Evolutionary conservation across 805 yeast genomes (phyloP).

Genomic region (Candida mattraensis): DNA sequence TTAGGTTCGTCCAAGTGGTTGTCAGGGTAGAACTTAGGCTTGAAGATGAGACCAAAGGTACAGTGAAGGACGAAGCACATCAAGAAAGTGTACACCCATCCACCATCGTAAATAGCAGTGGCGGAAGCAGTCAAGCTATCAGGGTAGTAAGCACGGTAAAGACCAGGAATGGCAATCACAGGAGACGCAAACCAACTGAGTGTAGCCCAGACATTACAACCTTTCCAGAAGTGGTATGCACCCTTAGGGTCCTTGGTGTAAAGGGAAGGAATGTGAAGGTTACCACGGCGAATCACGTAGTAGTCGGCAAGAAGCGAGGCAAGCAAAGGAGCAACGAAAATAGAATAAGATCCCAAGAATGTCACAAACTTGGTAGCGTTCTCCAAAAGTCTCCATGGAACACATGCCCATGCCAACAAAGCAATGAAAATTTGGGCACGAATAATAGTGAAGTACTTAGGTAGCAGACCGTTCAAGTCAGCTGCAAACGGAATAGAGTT

Average conservation of each 20-base stretch:
- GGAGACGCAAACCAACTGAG: constrained; percentile 23
- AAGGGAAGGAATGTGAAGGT: constrained; percentile 23
- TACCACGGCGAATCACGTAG: constrained; percentile 21
- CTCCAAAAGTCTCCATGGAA: constrained; percentile 24
- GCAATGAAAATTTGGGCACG: constrained; percentile 23
- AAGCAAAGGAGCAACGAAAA: constrained; percentile 24
- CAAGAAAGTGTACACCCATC: constrained; percentile 27
- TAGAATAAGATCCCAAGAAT: constrained; percentile 23
- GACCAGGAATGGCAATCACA: constrained; percentile 29
- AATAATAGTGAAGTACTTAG: constrained; percentile 30
- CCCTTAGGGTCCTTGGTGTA: constrained; percentile 18
- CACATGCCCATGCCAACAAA: constrained; percentile 24
- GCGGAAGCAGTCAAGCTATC: constrained; percentile 16
- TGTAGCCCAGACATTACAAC: constrained; percentile 19
- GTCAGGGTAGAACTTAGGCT: constrained; percentile 23
- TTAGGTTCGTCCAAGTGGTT: constrained; percentile 21
- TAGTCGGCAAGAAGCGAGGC: constrained; percentile 23
- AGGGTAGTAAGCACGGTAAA: constrained; percentile 28
- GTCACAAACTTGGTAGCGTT: constrained; percentile 22
- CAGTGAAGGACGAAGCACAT: constrained; percentile 17
- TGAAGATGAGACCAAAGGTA: constrained; percentile 14
- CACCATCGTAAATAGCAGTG: constrained; percentile 23
- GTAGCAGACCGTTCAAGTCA: constrained; percentile 28
- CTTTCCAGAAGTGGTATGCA: constrained; percentile 19
- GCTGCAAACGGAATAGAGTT: constrained; percentile 29